phyloP scores from a whole-genome alignment of 1,139 yeast genomes.

The Dujonia santamariae region DNA sequence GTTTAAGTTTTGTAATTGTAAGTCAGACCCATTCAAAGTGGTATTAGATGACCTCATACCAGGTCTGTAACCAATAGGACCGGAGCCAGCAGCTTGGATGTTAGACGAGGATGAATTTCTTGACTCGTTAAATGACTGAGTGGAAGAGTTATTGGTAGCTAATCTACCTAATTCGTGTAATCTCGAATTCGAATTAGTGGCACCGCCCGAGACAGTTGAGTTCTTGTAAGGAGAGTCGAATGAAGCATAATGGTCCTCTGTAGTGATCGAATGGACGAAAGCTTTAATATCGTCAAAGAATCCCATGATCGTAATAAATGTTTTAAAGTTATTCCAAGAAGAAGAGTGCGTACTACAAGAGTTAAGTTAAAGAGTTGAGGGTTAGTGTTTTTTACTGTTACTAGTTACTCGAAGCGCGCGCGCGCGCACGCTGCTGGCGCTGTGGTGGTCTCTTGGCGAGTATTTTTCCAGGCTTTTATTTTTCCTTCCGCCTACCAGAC shows the following conservation, averaged over 20 bases:
- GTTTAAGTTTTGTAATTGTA: constrained; percentile 41
- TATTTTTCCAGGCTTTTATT: too few relatives aligned
- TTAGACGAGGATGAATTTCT: constrained; percentile 15
- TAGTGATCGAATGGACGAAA: constrained; percentile 59
- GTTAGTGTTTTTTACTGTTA: too few relatives aligned
- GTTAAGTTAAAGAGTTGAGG: too few relatives aligned
- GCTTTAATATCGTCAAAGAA: constrained; percentile 43
- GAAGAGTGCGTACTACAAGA: too few relatives aligned
- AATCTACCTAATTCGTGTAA: constrained; percentile 35
- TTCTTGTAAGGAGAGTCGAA: constrained; percentile 47
- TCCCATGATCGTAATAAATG: too few relatives aligned
- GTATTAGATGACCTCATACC: constrained; percentile 35
- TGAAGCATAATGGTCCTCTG: constrained; percentile 64
- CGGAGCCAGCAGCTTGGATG: constrained; percentile 2
- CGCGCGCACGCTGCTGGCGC: too few relatives aligned
- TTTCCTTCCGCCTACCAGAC: too few relatives aligned
- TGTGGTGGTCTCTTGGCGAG: too few relatives aligned
- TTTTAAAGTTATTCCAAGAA: too few relatives aligned
- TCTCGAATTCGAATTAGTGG: constrained; percentile 25
- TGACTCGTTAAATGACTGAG: constrained; percentile 23
- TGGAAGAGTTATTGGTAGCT: constrained; percentile 25
- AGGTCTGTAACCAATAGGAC: constrained; percentile 34
- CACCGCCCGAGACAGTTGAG: constrained; percentile 20
- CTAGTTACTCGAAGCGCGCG: too few relatives aligned
- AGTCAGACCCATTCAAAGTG: constrained; percentile 28